Evolutionary conservation across 1,284 basidiomycete genomes (phyloP).

Genomic region (Schizophyllum amplum): DNA sequence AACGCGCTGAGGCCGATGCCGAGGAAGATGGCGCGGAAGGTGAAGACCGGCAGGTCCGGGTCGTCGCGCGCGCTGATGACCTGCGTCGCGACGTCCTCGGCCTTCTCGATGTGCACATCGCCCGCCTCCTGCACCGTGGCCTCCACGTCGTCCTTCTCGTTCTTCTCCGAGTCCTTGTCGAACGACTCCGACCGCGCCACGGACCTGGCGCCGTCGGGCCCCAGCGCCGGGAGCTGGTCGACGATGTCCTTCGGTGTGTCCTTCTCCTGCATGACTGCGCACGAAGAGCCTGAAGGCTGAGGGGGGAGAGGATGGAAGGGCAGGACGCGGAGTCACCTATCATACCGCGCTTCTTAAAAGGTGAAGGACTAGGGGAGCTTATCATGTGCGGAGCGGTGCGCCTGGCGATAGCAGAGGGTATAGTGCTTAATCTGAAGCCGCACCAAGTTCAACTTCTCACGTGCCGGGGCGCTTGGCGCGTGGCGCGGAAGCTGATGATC

Average conservation of each 20-base stretch:
- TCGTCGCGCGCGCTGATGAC: constrained; percentile 40
- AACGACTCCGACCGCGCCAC: neutral
- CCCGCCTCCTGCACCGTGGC: neutral
- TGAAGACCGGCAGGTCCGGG: constrained; percentile 34
- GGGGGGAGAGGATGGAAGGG: neutral
- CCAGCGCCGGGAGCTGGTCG: neutral
- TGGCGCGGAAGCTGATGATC: too few species aligned
- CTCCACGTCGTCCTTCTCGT: neutral
- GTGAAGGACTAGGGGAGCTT: neutral
- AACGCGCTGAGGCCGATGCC: constrained; percentile 42
- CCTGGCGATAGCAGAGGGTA: neutral
- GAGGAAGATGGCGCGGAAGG: constrained; percentile 39
- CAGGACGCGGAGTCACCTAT: neutral
- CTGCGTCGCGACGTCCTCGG: constrained; percentile 40
- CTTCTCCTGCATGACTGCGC: neutral
- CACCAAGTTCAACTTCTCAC: neutral
- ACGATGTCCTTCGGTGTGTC: neutral
- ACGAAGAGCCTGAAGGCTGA: neutral
- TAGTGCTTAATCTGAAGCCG: neutral
- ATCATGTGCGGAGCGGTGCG: neutral
- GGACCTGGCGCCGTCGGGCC: too few species aligned
- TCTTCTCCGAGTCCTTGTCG: neutral
- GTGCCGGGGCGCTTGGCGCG: neutral
- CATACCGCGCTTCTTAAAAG: neutral
- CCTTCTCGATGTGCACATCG: constrained; percentile 25